These are phyloP conservation scores for Friedmanniomyces simplex DNA, from an alignment of 495 filamentous ascomycete species.

Conservation along the genomic window DNA sequence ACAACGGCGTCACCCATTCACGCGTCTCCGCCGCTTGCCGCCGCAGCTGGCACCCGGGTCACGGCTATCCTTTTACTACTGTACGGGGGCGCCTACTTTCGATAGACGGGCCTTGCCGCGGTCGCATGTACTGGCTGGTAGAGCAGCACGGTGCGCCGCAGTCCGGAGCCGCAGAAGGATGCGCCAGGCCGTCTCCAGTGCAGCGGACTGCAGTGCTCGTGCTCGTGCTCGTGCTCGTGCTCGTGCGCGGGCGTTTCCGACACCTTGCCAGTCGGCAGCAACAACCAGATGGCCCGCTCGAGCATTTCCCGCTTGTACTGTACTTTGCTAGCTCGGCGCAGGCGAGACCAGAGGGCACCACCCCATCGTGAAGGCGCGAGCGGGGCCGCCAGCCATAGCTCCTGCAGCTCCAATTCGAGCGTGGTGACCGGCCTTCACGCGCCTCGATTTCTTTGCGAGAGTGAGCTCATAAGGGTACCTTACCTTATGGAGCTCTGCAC, in stretches of 20 bases:
- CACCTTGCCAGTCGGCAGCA: neutral
- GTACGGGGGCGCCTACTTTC: too few species aligned
- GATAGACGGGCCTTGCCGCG: too few species aligned
- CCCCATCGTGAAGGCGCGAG: neutral
- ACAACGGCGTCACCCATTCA: too few species aligned
- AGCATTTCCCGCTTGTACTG: neutral
- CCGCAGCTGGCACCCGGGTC: too few species aligned
- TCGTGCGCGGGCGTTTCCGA: neutral
- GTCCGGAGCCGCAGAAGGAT: too few species aligned
- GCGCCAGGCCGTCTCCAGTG: too few species aligned
- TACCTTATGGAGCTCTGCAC: constrained; percentile 17
- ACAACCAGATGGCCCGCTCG: neutral
- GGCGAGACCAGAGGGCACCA: neutral
- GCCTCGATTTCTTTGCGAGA: neutral
- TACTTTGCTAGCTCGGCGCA: neutral
- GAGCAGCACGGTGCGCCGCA: too few species aligned
- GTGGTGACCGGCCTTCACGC: constrained; percentile 2
- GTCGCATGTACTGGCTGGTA: too few species aligned
- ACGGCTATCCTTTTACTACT: too few species aligned
- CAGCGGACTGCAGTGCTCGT: too few species aligned
- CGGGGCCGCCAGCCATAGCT: constrained; percentile 14
- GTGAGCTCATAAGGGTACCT: constrained; percentile 21
- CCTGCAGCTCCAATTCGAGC: constrained; percentile 16
- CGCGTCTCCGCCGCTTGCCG: too few species aligned
- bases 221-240: too few species aligned